Base-by-base conservation (phyloP, 2,329 filamentous ascomycete species). In the Trichoderma harzianum region DNA sequence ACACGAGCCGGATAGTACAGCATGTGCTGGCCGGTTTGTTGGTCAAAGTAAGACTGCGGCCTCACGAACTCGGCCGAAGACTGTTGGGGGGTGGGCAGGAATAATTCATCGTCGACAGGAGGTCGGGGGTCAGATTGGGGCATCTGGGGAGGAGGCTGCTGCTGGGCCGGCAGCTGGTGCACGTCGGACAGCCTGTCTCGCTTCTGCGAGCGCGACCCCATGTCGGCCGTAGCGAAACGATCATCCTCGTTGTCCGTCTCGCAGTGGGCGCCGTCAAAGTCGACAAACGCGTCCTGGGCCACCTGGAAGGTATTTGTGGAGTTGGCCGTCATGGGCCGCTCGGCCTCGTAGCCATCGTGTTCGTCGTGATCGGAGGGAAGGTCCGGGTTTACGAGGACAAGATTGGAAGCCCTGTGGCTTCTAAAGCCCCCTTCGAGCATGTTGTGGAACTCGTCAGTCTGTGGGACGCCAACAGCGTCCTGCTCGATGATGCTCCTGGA, bases 1-100 rank as follows among this genome's bases (percentile, higher is more conserved):
- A 99, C 96, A 1, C 94, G 95, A 3, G 96, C 96, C 16, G 96
- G 96, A 80, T 99, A 99, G 82, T 92, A 98, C 11, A 97, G 89
- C 93, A 98, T 97, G 76, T 91, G 86, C 75, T 95, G 90, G 5
- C 90, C 91, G 1, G 91, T 91, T 30, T 86, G 84, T 2, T 89
- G 89, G 77, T 91, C 86, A 77, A 89, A 82, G 79, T 90, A 91
- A 1, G 89, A 89, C 73, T 87, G 85, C 12, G 89, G 86, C 21
- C 83, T 81, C 28, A 60, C 69, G 3, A 81, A 78, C 74, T 73
- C 65, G 16, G 60, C 24, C 16, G 78, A 74, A 4, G 75, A 73
- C 43, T 76, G 76, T 34, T 72, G 79, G 34, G 73, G 79, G 60
- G 74, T 78, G 73, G 75, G 74, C n/a, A 76, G 43, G 18, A 39